Conservation (phyloP, 768 basidiomycete species). For the Pleurotus djamor region DNA sequence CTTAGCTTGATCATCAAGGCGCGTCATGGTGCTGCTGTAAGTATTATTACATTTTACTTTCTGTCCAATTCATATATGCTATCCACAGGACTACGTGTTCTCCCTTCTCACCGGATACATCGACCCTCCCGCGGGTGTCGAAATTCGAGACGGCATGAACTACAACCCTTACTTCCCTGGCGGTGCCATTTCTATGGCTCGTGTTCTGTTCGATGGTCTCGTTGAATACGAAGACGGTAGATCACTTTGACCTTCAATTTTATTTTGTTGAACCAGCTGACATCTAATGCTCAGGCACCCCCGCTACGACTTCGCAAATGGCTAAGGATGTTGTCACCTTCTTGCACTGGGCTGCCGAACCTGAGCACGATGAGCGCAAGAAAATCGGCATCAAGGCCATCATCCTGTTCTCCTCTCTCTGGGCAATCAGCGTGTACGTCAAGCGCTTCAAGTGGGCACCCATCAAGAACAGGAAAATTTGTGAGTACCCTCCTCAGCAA, state of each 20-base stretch:
- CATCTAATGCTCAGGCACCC: conserved; percentile 81
- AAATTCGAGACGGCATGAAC: conserved; percentile 96
- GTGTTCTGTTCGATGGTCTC: conserved; percentile 91
- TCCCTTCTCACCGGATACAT: conserved; percentile 96
- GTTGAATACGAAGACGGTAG: conserved; percentile 96
- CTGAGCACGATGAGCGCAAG: conserved; percentile 97
- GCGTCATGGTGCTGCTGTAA: conserved; percentile 91
- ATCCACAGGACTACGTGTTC: conserved; percentile 88
- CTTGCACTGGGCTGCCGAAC: conserved; percentile 96
- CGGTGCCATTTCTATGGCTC: conserved; percentile 98
- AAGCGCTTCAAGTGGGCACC: conserved; percentile 95
- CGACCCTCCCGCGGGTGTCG: conserved; percentile 93
- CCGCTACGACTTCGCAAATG: conserved; percentile 97
- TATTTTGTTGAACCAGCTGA: no score
- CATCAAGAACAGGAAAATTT: conserved; percentile 92
- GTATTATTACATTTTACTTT: conserved; percentile 28
- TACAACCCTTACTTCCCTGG: conserved; percentile 99
- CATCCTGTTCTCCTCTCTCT: conserved; percentile 87
- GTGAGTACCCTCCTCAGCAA: conserved; percentile 41
- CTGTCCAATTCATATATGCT: background rate
- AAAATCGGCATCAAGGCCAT: conserved; percentile 95
- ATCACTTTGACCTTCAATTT: conserved; percentile 16
- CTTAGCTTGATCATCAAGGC: conserved; percentile 97
- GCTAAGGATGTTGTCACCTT: conserved; percentile 98
- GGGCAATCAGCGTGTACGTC: conserved; percentile 78